Conservation (phyloP, 2,329 filamentous ascomycete genomes). For the Microdochium paspali region DNA sequence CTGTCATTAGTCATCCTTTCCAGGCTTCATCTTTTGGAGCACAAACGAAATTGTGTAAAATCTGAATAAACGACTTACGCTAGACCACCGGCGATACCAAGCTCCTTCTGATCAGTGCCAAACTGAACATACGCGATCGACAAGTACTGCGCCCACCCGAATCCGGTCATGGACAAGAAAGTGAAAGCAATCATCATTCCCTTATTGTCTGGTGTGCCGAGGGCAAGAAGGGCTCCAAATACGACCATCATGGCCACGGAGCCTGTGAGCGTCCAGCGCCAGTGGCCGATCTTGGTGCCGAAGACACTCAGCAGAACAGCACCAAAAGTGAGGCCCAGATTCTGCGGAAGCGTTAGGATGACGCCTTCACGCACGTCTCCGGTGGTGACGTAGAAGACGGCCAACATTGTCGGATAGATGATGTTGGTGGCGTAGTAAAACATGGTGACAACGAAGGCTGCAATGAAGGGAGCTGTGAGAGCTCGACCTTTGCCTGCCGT, state of each 20-base stretch:
- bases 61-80: slow-evolving; percentile 11
- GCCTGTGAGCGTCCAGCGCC: slow-evolving; percentile 34
- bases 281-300: slow-evolving; percentile 30
- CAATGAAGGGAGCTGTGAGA: slow-evolving; percentile 34
- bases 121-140: slow-evolving; percentile 38
- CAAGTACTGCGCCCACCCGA: slow-evolving; percentile 36
- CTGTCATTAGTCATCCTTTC: neutral
- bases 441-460: slow-evolving; percentile 37
- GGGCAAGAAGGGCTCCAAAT: slow-evolving; percentile 32
- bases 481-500: slow-evolving; percentile 32
- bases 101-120: slow-evolving; percentile 36
- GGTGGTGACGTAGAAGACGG: slow-evolving; percentile 26
- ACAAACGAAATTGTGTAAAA: neutral
- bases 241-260: slow-evolving; percentile 35
- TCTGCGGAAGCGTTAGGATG: slow-evolving; percentile 29
- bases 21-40: neutral
- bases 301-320: slow-evolving; percentile 28
- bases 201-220: slow-evolving; percentile 31
- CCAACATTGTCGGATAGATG: slow-evolving; percentile 36
- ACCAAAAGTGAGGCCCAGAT: slow-evolving; percentile 32
- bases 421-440: slow-evolving; percentile 39
- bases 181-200: slow-evolving; percentile 35
- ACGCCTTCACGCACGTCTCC: slow-evolving; percentile 22
- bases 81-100: slow-evolving; percentile 33
- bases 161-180: slow-evolving; percentile 32